Evolutionary conservation across 192 early-diverging fungal species (phyloP), one percentile per base, ranked within the genome.

Genomic region (Thoreauomyces humboldtii): DNA sequence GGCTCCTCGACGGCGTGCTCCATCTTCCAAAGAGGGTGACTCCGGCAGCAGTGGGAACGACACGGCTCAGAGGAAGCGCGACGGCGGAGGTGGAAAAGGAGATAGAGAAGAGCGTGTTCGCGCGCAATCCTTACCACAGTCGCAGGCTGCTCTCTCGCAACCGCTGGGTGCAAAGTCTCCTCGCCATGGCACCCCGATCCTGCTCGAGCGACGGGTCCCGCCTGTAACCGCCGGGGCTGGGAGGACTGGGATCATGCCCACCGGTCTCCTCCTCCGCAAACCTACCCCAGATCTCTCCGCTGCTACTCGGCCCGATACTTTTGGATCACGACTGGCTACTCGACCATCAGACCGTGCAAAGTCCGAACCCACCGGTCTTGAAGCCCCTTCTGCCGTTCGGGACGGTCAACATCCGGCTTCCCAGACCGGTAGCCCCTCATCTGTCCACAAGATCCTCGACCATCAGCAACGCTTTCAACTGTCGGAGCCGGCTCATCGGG

Each of bases 401-500:
- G n/a, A n/a, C n/a, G n/a, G n/a, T n/a, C n/a, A n/a, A n/a, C n/a
- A n/a, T n/a, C n/a, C n/a, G n/a, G n/a, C n/a, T n/a, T n/a, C n/a
- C 50, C 7, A 29, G 27, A 15, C 24, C 50, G 25, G 50, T 52
- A 7, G 25, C 50, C 27, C 50, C 50, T 25, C 17, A 52, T 29
- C 50, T 6, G 42, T 33, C 12, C 48, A 63, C 35, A n/a, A 59
- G 31, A 21, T 67, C 21, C 17, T 67, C 3, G 65, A 67, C 44
- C 53, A 59, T 9, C 44, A 67, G 19, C 34, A 50, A 31, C 55
- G 65, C 12, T 59, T 65, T 19, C 63, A 72, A 38, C 33, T 47
- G 25, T 46, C 51, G 4, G 70, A 75, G 12, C 22, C 48, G n/a
- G 29, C 46, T 4, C 63, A 58, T 27, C 43, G 78, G 70, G 64